Evolutionary conservation across 345 rosid genomes (phyloP).

Genomic region (Odontarrhena argentea): DNA sequence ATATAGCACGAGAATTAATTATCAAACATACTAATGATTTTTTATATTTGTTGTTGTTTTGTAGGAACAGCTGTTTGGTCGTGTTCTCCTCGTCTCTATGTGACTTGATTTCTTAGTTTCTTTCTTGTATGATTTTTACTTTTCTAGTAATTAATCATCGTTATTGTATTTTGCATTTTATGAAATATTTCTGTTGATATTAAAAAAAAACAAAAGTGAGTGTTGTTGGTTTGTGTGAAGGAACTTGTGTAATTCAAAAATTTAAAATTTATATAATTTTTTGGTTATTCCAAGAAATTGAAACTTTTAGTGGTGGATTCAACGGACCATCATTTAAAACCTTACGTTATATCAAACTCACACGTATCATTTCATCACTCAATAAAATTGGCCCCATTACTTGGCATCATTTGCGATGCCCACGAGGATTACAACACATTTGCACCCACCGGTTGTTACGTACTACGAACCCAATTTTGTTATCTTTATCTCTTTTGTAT

Average conservation of each 20-base stretch:
- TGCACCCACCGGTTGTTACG: slow-evolving; percentile 25
- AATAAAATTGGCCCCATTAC: slow-evolving; percentile 20
- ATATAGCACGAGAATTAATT: too few species aligned
- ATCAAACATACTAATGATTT: too few species aligned
- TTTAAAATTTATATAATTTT: neutral
- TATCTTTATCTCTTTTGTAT: neutral
- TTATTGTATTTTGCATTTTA: slow-evolving; percentile 2
- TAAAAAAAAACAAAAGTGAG: slow-evolving; percentile 13
- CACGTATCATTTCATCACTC: slow-evolving; percentile 26
- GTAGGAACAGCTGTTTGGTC: slow-evolving; percentile 37
- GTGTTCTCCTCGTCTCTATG: slow-evolving; percentile 14
- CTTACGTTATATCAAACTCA: slow-evolving; percentile 3
- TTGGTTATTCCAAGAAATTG: neutral
- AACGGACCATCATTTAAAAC: neutral
- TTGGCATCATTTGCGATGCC: slow-evolving; percentile 31
- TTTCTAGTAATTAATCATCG: neutral
- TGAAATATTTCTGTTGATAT: slow-evolving; percentile 19
- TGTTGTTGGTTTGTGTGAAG: slow-evolving; percentile 15
- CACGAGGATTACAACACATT: slow-evolving; percentile 22
- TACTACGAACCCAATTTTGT: neutral
- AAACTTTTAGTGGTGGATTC: slow-evolving; percentile 6
- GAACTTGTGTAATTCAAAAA: neutral
- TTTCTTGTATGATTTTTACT: slow-evolving; percentile 11
- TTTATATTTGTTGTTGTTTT: neutral
- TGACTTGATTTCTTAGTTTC: slow-evolving; percentile 20